Conservation (phyloP, 2,329 filamentous ascomycete genomes). For the Fusarium fujikuroi region DNA sequence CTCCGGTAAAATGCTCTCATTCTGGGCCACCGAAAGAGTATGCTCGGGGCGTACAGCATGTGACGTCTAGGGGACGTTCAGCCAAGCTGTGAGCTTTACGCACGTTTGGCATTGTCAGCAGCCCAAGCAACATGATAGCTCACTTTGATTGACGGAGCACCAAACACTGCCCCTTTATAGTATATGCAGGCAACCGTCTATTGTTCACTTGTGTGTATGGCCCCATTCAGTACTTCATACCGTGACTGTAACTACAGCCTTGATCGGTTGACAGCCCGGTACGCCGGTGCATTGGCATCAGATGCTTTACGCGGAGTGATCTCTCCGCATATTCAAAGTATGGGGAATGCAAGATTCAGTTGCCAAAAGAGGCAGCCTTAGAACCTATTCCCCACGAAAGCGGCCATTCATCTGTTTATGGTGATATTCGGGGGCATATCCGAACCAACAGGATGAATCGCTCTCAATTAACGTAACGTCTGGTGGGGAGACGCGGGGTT, state of each 20-base stretch:
- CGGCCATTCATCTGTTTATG: slow-evolving; percentile 2
- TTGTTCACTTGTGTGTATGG: slow-evolving; percentile 10
- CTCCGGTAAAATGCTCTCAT: not conserved
- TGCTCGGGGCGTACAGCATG: slow-evolving; percentile 4
- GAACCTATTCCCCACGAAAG: slow-evolving; percentile 4
- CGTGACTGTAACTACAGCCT: not conserved
- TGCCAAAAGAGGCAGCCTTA: slow-evolving; percentile 9
- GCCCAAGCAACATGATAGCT: slow-evolving; percentile 9
- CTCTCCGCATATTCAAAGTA: slow-evolving; percentile 16
- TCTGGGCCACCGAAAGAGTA: not conserved
- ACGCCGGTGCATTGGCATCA: slow-evolving; percentile 15
- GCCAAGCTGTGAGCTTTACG: not conserved
- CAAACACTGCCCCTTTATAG: slow-evolving; percentile 6
- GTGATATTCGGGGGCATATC: slow-evolving; percentile 9
- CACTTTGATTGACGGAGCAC: slow-evolving; percentile 1
- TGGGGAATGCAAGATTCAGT: slow-evolving; percentile 27
- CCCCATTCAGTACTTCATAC: slow-evolving; percentile 21
- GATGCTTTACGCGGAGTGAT: slow-evolving; percentile 19
- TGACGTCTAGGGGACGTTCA: not conserved
- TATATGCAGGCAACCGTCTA: slow-evolving; percentile 8
- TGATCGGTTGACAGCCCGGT: slow-evolving; percentile 10
- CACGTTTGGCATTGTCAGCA: not conserved
- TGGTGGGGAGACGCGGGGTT: slow-evolving; percentile 21
- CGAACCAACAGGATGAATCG: not conserved
- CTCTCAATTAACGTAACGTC: slow-evolving; percentile 7